Conservation (phyloP, 1,284 basidiomycete species). For the Marasmius fiardii region DNA sequence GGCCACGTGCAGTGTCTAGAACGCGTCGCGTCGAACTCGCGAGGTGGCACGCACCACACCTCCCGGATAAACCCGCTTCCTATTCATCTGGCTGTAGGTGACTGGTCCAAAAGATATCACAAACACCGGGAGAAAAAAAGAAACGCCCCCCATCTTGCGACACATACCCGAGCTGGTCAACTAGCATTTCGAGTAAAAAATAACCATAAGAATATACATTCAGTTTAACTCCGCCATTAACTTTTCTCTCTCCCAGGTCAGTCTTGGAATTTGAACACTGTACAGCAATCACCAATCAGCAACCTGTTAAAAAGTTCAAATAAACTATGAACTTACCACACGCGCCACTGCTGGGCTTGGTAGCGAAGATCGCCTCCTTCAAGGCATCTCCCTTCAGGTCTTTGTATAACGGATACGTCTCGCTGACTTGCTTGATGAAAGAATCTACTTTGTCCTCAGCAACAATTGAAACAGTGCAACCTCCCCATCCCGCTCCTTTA, state of each 20-base stretch:
- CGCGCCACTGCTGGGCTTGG: constrained; percentile 79
- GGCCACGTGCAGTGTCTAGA: too few relatives aligned
- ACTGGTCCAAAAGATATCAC: too few relatives aligned
- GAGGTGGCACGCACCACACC: too few relatives aligned
- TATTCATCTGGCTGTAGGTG: too few relatives aligned
- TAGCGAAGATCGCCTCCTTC: constrained; percentile 77
- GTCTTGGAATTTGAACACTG: constrained; percentile 15
- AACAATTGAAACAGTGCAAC: constrained; percentile 83
- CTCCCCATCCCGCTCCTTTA: constrained; percentile 86
- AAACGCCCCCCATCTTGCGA: too few relatives aligned
- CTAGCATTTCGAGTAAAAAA: too few relatives aligned
- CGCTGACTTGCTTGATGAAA: constrained; percentile 67
- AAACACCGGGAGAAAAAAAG: too few relatives aligned
- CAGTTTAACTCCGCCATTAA: too few relatives aligned
- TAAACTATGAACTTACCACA: constrained; percentile 56
- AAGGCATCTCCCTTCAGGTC: constrained; percentile 58
- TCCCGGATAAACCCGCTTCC: too few relatives aligned
- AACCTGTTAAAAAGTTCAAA: background rate
- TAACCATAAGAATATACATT: too few relatives aligned
- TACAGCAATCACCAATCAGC: background rate
- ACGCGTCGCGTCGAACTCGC: too few relatives aligned
- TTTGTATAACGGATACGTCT: constrained; percentile 61
- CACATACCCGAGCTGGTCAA: too few relatives aligned
- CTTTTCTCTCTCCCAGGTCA: background rate
- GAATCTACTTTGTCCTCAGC: constrained; percentile 58